Evolutionary conservation across 2,329 filamentous ascomycete species (phyloP), one percentile per base, ranked within the genome.

Genomic region (Aspergillus vadensis): DNA sequence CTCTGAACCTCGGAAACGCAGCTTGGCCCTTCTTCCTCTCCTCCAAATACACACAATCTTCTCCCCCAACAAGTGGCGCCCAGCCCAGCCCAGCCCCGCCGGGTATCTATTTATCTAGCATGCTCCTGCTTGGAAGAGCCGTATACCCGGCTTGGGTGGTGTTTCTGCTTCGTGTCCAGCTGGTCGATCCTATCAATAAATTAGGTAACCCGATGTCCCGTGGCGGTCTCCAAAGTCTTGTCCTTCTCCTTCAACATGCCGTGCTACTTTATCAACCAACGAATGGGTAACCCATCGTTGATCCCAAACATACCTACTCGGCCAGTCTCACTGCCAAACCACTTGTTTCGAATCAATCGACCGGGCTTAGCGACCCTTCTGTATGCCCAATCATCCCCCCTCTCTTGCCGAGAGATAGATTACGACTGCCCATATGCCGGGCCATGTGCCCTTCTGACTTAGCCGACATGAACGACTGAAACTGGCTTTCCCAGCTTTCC

Each of bases 161-260:
- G 39, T 43, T 44, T 44, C 21, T 19, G 41, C 41, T 44, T 50
- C 47, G 51, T 55, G 38, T 55, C 52, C 52, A 55, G 52, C 52
- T 44, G 38, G 52, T 55, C 52, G 38, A 55, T 55, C 52, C 36
- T 14, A 43, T 27, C 52, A 55, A 55, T 55, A 55, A 43, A 55
- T 55, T 44, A 44, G 52, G 52, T 44, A 55, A 55, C 52, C 52
- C n/a, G 38, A 44, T 43, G 38, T 27, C 21, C 41, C 25, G 52
- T 55, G 52, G 52, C 52, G 39, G 38, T 43, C 39, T 39, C 52
- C 38, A 55, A 36, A 43, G 19, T 55, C 52, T 55, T 55, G 41
- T 44, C 43, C 38, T 38, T 44, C 39, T 44, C 43, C 38, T 38
- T 44, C 39, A 21, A 2, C n/a, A 36, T 27, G 52, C 38, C 19